These are phyloP conservation scores for Ophiobolus disseminans DNA, from an alignment of 2,329 filamentous ascomycete genomes.

Conservation along the genomic window DNA sequence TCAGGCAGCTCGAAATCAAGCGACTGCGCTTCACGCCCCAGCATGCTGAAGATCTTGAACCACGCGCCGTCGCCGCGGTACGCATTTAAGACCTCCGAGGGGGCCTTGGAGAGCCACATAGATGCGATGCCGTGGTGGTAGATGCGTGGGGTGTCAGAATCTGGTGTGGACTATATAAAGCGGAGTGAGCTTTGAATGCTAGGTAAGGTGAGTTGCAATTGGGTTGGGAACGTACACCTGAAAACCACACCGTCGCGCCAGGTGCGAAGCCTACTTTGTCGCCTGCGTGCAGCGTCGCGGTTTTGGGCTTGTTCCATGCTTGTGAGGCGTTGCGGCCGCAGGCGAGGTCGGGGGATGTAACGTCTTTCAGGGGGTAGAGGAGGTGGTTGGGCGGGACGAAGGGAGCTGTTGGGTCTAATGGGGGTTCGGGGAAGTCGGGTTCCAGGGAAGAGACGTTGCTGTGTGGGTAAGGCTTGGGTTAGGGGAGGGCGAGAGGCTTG, in stretches of 20 bases:
- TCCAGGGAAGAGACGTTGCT: too few species aligned
- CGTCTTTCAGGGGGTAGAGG: too few species aligned
- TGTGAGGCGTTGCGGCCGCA: conserved; percentile 16
- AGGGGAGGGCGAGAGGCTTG: too few species aligned
- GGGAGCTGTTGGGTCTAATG: conserved; percentile 13
- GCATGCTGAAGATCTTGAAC: conserved; percentile 22
- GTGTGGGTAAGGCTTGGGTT: too few species aligned
- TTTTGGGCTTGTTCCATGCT: conserved; percentile 17
- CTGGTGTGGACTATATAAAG: too few species aligned
- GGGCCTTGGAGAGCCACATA: conserved; percentile 11
- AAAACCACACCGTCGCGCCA: conserved; percentile 9
- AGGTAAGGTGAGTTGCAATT: too few species aligned
- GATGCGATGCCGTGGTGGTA: conserved; percentile 18
- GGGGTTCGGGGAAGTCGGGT: too few species aligned
- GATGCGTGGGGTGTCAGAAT: too few species aligned
- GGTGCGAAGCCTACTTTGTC: conserved; percentile 22
- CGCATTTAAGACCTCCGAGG: background rate
- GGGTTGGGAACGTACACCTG: too few species aligned
- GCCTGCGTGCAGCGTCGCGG: conserved; percentile 17
- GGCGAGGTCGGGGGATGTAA: conserved; percentile 14
- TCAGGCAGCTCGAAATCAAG: too few species aligned
- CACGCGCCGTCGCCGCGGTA: conserved; percentile 13
- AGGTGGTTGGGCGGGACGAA: conserved; percentile 11
- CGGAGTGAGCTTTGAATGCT: too few species aligned
- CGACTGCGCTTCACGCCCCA: conserved; percentile 14